Evolutionary conservation across 805 yeast genomes (phyloP), one percentile per base, ranked within the genome.

Genomic region (Monosporozyma aquatica): DNA sequence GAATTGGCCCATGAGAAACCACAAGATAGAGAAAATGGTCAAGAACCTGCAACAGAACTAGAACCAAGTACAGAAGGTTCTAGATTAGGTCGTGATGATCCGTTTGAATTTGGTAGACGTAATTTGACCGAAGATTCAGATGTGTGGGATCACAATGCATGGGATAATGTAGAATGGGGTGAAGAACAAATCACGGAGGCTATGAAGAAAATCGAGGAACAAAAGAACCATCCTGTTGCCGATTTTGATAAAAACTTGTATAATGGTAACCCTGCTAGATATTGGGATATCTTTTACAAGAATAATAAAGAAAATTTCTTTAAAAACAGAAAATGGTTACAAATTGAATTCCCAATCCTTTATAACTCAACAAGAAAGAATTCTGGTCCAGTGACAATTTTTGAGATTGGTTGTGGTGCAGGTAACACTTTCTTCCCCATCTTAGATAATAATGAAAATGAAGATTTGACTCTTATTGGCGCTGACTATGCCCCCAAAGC

Each of bases 141-240:
- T 23, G 95, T 92, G 1, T 92, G 95, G 80, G 74, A 75, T 46
- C 95, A 83, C 58, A 92, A 92, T 59, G 98, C 98, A 0, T 70
- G 78, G 83, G 98, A 92, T 61, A 95, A 92, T 59, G 97, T 87
- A 26, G 95, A 87, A 56, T 89, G 96, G 95, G 97, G 95, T 39
- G 87, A 83, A 41, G 95, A 87, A 52, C 97, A 92, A 59, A 61
- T 80, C 11, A 56, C 67, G 17, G 78, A 82, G 48, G 96, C 96
- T 3, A 73, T 82, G 55, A 78, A 72, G 52, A 78, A 81, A 59
- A 82, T 90, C 27, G 63, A 75, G 18, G 74, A 77, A 49, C 98
- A 92, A 59, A 74, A 76, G 44, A 84, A 81, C 35, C 67, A 69
- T 42, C 97, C 97, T 1, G 98, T 92, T n/a, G 68, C 75, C 27